Evolutionary conservation across 129 eudicot species (phyloP), one percentile per base, ranked within the genome.

Genomic region (Daucus carota): DNA sequence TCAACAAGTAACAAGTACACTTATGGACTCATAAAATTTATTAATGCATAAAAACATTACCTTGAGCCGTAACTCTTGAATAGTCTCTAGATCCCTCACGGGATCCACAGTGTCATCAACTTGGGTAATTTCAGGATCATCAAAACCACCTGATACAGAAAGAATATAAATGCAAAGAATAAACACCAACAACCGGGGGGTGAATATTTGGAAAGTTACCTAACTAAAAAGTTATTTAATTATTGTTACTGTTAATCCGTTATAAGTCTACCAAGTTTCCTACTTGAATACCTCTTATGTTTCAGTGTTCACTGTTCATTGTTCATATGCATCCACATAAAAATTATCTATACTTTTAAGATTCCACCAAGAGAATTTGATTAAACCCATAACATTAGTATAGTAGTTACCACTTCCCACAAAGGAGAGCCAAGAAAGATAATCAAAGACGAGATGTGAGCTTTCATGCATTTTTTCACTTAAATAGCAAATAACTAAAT

Each of bases 81-180:
- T 95, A 50, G 82, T 82, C 83, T 95, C 99, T 17, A 95, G 85
- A 80, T 95, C 99, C 79, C 99, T 87, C 50, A 95, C 97, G 76
- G 99, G 99, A 82, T 95, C 99, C 57, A 95, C 92, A 65, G 80
- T 14, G 79, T 95, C 99, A 86, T 95, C 99, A 81, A 95, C 99
- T 76, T 95, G 99, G 48, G 92, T 88, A 26, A 95, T 95, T 78
- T 95, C 99, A 3, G 99, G 88, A 87, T 95, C 99, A 50, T 95
- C 99, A 82, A 95, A 95, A 67, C 96, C 99, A 82, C 99, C 99
- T 95, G 73, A 33, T 62, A 74, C 4, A 79, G 6, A 75, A 17
- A 50, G 20, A 73, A 67, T 6, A 67, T 33, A 17, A 66, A 32
- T 67, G 28, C 24, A 57, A 18, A 32, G 11, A 17, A 32, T 10